Percentiles rank a stretch among this genome's conserved stretches.
Conservation (phyloP, 352 stramenopile genomes). For the Pythium rhizo-oryzae region DNA sequence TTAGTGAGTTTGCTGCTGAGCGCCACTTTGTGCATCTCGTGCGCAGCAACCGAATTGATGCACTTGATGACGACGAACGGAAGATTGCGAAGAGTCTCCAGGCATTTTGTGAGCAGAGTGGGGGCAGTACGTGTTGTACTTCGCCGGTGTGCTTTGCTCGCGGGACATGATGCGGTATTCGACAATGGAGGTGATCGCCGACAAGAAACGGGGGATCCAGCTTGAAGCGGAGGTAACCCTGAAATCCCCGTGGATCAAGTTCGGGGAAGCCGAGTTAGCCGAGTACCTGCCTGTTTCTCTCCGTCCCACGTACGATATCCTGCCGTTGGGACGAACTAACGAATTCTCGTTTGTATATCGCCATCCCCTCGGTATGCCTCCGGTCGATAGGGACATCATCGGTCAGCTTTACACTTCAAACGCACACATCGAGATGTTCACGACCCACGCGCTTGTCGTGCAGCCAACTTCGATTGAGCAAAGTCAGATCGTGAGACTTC, state of each 20-base stretch:
- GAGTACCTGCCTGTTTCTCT: background rate
- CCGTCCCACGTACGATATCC: background rate
- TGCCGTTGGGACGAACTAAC: background rate
- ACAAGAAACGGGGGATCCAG: background rate
- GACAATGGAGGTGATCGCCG: no score
- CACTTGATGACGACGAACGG: background rate
- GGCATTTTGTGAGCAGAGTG: background rate
- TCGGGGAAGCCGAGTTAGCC: background rate
- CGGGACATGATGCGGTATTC: background rate
- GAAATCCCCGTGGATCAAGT: slow-evolving; percentile 1
- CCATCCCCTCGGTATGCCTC: no score
- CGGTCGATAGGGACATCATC: background rate
- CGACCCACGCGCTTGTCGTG: background rate
- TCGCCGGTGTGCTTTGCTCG: background rate
- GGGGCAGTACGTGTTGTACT: background rate
- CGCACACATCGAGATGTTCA: background rate
- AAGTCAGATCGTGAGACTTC: background rate
- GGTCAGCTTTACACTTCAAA: no score
- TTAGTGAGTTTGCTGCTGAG: background rate
- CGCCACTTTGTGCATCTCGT: slow-evolving; percentile 1
- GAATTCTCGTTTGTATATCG: no score
- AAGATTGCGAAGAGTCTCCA: background rate
- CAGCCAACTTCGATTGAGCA: background rate
- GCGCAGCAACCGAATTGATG: background rate
- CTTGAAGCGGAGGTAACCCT: background rate